Base-by-base conservation (phyloP, 805 yeast species). In the Saccharomyces kudriavzevii region DNA sequence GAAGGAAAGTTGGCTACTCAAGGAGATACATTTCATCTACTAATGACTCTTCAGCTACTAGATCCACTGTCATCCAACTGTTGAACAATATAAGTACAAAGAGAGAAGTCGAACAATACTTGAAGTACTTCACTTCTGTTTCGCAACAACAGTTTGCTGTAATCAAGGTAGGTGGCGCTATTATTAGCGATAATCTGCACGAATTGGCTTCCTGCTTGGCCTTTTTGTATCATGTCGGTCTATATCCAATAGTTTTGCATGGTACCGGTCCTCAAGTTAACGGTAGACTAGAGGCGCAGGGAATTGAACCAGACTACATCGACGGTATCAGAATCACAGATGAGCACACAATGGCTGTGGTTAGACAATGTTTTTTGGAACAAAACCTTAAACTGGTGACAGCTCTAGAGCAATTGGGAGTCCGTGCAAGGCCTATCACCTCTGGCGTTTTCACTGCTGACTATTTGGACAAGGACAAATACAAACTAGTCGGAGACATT, bases 261-360 rank as follows among this genome's bases (percentile, higher is more conserved):
- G 99, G 99, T 28, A 94, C 99, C 1, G 99, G 99, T 20, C 99
- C 99, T 5, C 99, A 94, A 74, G 94, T 94, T 74, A 94, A 94
- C 69, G 96, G 87, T 65, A 81, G 90, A 61, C 78, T 94, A 55
- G 99, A 94, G 71, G 84, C 84, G 50, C 96, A 89, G 71, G 97
- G 97, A 45, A 89, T 94, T 30, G 97, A 88, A 70, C 98, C 99
- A 4, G 89, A 88, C 59, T 94, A 94, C 70, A 86, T 85, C 56
- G 98, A 94, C 67, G 99, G 99, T 8, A 94, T 94, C 64, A 82
- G 99, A 67, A 89, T 94, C 69, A 94, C 99, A 26, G 95, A 94
- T 70, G 85, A 87, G 54, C 83, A 85, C 60, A 94, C 99, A 26
- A 94, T 94, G 98, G 79, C 87, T 56, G 97, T 94, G 28, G 99